phyloP scores from a whole-genome alignment of 2,329 filamentous ascomycete species.

The Sclerotinia minor region DNA sequence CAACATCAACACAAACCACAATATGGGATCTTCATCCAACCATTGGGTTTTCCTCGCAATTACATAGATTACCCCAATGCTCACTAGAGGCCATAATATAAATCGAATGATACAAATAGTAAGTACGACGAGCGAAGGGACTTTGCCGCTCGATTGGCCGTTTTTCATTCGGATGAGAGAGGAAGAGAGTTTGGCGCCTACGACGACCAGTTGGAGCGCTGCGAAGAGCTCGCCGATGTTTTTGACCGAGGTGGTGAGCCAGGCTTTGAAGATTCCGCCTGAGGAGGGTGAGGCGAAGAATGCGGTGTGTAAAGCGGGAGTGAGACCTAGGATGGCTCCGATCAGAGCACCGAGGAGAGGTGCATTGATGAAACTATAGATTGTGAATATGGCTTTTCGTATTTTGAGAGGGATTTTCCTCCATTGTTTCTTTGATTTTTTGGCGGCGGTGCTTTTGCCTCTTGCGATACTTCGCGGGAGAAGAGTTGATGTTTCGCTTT shows the following conservation, averaged over 20 bases:
- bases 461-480: constrained; percentile 28
- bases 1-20: constrained; percentile 61
- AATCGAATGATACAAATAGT: constrained; percentile 58
- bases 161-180: constrained; percentile 50
- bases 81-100: constrained; percentile 59
- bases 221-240: constrained; percentile 66
- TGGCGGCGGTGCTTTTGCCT: background rate
- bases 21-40: constrained; percentile 58
- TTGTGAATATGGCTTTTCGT: constrained; percentile 32
- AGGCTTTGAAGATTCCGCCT: constrained; percentile 65
- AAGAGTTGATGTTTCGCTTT: constrained; percentile 32
- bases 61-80: constrained; percentile 55
- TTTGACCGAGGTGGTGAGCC: constrained; percentile 61
- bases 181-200: constrained; percentile 62
- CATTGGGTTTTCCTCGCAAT: constrained; percentile 54
- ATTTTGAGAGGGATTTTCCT: constrained; percentile 32
- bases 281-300: constrained; percentile 60
- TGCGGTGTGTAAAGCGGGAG: constrained; percentile 57
- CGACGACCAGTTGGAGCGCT: constrained; percentile 63
- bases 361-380: constrained; percentile 57
- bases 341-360: constrained; percentile 60
- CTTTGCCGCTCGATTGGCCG: constrained; percentile 41
- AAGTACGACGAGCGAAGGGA: constrained; percentile 51
- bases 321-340: constrained; percentile 59
- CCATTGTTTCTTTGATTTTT: constrained; percentile 21